Evolutionary conservation across 179 eudicot species (phyloP).

Genomic region (Camellia oleifera): DNA sequence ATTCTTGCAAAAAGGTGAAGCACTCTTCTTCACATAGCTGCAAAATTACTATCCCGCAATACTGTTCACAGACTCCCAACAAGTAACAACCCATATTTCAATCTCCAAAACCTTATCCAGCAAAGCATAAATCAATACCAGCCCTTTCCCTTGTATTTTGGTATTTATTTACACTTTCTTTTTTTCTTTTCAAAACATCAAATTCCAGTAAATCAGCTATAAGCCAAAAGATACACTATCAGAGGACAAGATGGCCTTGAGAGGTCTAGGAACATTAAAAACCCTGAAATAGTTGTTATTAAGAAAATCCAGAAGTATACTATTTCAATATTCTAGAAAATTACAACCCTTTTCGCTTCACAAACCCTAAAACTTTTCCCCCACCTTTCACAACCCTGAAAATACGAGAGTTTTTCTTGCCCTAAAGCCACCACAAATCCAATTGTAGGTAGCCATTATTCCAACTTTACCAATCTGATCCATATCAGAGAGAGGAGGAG

Average conservation of each 20-base stretch:
- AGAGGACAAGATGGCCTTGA: neutral
- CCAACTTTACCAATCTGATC: neutral
- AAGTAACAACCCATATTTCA: neutral
- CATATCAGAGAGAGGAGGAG: neutral
- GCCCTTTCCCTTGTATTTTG: neutral
- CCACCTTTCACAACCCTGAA: neutral
- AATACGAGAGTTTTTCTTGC: neutral
- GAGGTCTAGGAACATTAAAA: slow-evolving; percentile 3
- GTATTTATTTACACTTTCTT: neutral
- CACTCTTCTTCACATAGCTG: neutral
- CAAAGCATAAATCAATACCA: neutral
- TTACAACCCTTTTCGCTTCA: neutral
- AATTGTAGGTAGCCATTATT: neutral
- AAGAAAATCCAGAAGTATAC: neutral
- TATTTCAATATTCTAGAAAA: neutral
- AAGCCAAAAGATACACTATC: neutral
- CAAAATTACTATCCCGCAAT: neutral
- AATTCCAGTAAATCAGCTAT: neutral
- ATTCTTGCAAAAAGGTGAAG: neutral
- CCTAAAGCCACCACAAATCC: neutral
- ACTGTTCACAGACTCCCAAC: neutral
- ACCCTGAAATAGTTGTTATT: neutral
- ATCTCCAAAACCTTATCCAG: neutral
- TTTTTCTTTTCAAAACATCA: neutral
- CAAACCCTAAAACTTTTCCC: neutral